A percentile compares a stretch with the other conserved stretches of the same genome.
Evolutionary conservation across 257 asterid genomes (phyloP).

Genomic region (Solanum medicagineum): DNA sequence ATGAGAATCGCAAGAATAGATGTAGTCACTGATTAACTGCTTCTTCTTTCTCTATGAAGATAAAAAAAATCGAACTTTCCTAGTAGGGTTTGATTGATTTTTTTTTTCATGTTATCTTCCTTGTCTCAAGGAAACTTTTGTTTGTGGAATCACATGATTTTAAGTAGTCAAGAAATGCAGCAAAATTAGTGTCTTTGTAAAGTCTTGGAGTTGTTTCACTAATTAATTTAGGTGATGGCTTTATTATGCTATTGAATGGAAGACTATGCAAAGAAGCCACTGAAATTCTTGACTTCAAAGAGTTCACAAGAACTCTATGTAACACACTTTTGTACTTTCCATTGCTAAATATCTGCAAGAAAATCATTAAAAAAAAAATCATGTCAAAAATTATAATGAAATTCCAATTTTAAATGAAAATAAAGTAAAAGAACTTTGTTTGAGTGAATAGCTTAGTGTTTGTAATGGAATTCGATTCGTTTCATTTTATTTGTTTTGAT

Average conservation of each 20-base stretch:
- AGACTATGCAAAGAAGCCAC: slow-evolving; percentile 76
- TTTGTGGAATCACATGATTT: slow-evolving; percentile 41
- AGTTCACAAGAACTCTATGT: slow-evolving; percentile 67
- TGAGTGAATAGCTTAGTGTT: background rate
- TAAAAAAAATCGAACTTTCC: background rate
- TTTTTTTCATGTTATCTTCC: slow-evolving; percentile 22
- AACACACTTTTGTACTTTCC: slow-evolving; percentile 76
- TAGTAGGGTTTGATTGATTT: background rate
- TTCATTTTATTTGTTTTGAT: background rate
- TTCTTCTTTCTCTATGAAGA: background rate
- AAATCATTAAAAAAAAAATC: background rate
- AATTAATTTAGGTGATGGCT: slow-evolving; percentile 41
- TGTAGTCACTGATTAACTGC: background rate
- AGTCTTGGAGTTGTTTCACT: slow-evolving; percentile 40
- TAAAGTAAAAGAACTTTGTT: background rate
- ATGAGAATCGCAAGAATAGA: background rate
- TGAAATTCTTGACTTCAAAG: slow-evolving; percentile 37
- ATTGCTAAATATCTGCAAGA: slow-evolving; percentile 68
- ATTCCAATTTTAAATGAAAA: background rate
- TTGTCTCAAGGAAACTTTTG: slow-evolving; percentile 58
- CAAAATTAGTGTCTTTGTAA: slow-evolving; percentile 62
- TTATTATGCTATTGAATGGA: slow-evolving; percentile 42
- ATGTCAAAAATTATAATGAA: background rate
- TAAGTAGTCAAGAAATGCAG: slow-evolving; percentile 37
- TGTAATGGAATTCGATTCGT: background rate